phyloP scores from a whole-genome alignment of 179 eudicot species.

The Corrigiola litoralis region DNA sequence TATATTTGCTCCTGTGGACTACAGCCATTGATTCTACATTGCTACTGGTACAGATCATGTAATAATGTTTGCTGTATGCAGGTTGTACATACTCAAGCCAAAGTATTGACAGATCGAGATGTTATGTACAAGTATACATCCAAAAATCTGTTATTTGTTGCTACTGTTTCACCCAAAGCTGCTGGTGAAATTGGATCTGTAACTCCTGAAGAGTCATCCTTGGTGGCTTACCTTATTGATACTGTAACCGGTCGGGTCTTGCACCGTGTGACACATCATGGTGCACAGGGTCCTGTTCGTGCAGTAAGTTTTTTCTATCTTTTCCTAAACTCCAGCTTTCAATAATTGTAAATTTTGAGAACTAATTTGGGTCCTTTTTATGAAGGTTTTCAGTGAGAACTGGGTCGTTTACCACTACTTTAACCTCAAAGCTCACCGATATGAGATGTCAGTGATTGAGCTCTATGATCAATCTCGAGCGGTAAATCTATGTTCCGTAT shows the following conservation, averaged over 20 bases:
- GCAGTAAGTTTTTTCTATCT: slow-evolving; percentile 61
- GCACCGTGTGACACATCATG: slow-evolving; percentile 91
- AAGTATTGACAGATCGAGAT: slow-evolving; percentile 75
- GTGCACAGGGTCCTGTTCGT: slow-evolving; percentile 92
- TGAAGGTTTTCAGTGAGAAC: slow-evolving; percentile 97
- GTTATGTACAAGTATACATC: slow-evolving; percentile 92
- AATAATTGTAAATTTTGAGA: not conserved
- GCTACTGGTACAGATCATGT: not conserved
- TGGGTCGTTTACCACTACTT: slow-evolving; percentile 99
- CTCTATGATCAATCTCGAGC: slow-evolving; percentile 96
- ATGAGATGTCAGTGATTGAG: slow-evolving; percentile 99
- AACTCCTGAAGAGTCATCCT: slow-evolving; percentile 85
- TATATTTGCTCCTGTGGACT: not conserved
- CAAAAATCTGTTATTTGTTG: slow-evolving; percentile 79
- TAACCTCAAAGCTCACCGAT: slow-evolving; percentile 92
- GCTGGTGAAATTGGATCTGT: slow-evolving; percentile 77
- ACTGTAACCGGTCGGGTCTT: slow-evolving; percentile 92
- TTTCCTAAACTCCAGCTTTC: not conserved
- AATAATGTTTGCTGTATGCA: slow-evolving; percentile 23
- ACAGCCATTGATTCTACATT: no score
- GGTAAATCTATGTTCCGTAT: slow-evolving; percentile 31
- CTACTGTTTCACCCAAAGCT: slow-evolving; percentile 90
- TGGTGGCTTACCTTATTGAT: slow-evolving; percentile 85
- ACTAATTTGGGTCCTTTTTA: not conserved
- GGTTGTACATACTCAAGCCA: slow-evolving; percentile 98